These are phyloP conservation scores for Citrus cavaleriei DNA, from an alignment of 345 rosid species.

Conservation along the genomic window DNA sequence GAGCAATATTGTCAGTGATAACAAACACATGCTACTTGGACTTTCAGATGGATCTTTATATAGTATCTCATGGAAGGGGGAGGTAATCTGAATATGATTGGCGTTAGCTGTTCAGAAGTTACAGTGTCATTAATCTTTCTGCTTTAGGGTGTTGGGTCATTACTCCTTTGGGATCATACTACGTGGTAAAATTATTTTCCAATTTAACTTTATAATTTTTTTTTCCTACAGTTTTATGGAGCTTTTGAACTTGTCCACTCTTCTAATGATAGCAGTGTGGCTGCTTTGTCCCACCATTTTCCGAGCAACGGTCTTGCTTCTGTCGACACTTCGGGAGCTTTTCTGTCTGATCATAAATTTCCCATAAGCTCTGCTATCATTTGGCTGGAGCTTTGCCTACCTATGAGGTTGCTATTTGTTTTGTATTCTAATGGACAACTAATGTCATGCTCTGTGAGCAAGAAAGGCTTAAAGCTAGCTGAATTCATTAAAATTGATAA, in stretches of 20 bases:
- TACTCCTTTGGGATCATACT: neutral
- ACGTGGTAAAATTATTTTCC: neutral
- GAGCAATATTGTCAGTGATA: constrained; percentile 85
- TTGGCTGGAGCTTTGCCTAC: constrained; percentile 70
- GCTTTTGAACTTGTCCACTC: constrained; percentile 56
- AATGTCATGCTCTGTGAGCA: constrained; percentile 71
- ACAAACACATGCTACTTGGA: constrained; percentile 76
- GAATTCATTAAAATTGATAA: constrained; percentile 72
- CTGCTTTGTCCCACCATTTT: constrained; percentile 33
- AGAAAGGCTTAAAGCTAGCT: constrained; percentile 73
- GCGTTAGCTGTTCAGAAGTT: neutral
- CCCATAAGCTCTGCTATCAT: constrained; percentile 46
- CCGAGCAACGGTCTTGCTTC: constrained; percentile 51
- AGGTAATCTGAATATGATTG: constrained; percentile 50
- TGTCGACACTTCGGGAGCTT: constrained; percentile 36
- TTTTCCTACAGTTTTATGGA: constrained; percentile 63
- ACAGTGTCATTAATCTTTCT: neutral
- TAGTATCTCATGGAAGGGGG: constrained; percentile 94
- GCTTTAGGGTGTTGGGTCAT: neutral
- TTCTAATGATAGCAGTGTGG: constrained; percentile 29
- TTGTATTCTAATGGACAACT: constrained; percentile 72
- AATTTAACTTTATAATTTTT: constrained; percentile 3
- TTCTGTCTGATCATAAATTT: constrained; percentile 23
- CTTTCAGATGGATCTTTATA: constrained; percentile 83
- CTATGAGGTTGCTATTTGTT: constrained; percentile 66